Percentiles rank a stretch among this genome's conserved stretches.
phyloP scores from a whole-genome alignment of 805 yeast species.

The Novakomyces olei region DNA sequence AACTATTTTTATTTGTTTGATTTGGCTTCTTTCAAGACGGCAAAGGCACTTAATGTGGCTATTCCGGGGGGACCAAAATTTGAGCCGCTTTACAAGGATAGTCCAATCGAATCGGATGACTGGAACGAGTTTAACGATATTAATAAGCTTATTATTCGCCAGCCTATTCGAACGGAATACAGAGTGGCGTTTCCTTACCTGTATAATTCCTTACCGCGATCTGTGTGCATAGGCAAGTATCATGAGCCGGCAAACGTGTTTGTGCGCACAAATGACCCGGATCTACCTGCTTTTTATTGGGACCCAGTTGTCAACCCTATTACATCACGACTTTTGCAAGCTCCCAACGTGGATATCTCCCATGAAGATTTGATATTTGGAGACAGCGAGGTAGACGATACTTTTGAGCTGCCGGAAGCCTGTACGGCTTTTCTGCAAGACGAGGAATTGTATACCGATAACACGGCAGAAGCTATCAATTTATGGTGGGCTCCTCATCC shows the following conservation, averaged over 20 bases:
- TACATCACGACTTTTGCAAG: slow-evolving; percentile 14
- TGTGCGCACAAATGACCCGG: slow-evolving; percentile 26
- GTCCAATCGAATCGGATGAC: slow-evolving; percentile 48
- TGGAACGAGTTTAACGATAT: slow-evolving; percentile 76
- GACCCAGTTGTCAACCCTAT: slow-evolving; percentile 38
- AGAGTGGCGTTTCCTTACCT: slow-evolving; percentile 69
- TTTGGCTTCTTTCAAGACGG: slow-evolving; percentile 59
- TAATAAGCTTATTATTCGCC: slow-evolving; percentile 65
- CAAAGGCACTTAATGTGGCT: slow-evolving; percentile 70
- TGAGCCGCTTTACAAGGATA: slow-evolving; percentile 58
- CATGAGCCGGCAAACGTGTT: slow-evolving; percentile 38
- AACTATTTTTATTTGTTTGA: slow-evolving; percentile 56
- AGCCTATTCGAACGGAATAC: slow-evolving; percentile 59
- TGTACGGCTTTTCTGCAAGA: slow-evolving; percentile 33
- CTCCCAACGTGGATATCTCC: slow-evolving; percentile 12
- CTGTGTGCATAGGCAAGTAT: slow-evolving; percentile 40
- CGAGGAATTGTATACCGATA: slow-evolving; percentile 24
- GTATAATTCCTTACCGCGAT: slow-evolving; percentile 54
- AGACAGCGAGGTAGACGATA: slow-evolving; percentile 19
- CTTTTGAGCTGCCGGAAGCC: slow-evolving; percentile 21
- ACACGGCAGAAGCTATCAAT: slow-evolving; percentile 31
- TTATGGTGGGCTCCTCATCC: slow-evolving; percentile 75
- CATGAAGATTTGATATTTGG: slow-evolving; percentile 11
- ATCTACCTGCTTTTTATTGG: slow-evolving; percentile 33
- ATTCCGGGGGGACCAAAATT: slow-evolving; percentile 93